Evolutionary conservation across 495 filamentous ascomycete genomes (phyloP).

Genomic region (Penicillium riverlandense): DNA sequence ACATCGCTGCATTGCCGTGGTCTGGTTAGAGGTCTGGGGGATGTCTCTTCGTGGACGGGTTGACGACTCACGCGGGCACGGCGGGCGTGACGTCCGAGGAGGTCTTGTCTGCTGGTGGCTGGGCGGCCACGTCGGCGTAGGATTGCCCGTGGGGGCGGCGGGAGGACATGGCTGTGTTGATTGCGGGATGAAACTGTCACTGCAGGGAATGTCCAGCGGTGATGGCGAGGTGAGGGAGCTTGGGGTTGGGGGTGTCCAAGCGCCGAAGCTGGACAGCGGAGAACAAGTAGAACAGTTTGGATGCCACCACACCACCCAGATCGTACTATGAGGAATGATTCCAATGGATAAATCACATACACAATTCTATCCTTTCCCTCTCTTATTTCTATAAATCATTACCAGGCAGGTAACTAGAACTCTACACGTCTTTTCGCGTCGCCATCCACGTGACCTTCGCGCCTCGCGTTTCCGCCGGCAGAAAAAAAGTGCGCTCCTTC

Average conservation of each 20-base stretch:
- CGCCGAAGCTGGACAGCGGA: constrained; percentile 13
- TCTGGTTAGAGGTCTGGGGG: background rate
- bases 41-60: background rate
- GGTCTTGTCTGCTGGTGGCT: constrained; percentile 14
- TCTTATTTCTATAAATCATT: background rate
- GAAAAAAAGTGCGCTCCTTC: constrained; percentile 16
- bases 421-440: too few species aligned
- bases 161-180: constrained; percentile 21
- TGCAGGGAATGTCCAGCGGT: background rate
- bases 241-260: background rate
- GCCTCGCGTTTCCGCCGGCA: constrained; percentile 21
- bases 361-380: background rate
- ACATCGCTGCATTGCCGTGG: constrained; percentile 53
- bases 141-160: constrained; percentile 27
- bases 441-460: constrained; percentile 17
- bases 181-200: background rate
- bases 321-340: background rate
- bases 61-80: constrained; percentile 60
- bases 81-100: constrained; percentile 51
- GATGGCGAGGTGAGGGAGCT: background rate
- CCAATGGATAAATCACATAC: background rate
- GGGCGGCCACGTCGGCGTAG: constrained; percentile 23
- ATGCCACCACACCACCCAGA: too few species aligned
- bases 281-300: background rate
- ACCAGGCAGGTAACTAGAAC: too few species aligned